Conservation (phyloP, 1,139 yeast genomes). For the Protomyces inundatus region DNA sequence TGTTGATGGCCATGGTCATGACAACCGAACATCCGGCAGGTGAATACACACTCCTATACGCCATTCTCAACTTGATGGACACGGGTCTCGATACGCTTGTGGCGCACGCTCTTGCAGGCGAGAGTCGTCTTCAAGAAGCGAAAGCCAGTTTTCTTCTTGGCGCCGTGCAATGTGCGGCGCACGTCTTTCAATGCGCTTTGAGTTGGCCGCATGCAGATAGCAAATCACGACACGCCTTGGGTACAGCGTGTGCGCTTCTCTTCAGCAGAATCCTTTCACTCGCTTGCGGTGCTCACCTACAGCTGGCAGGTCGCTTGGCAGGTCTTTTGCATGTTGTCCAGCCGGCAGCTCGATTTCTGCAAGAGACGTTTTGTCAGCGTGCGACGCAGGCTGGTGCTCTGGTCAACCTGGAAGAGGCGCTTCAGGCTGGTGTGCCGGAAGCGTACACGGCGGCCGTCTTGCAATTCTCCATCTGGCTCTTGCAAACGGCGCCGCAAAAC, state of each 20-base stretch:
- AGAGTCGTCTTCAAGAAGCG: neutral
- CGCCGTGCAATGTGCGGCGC: neutral
- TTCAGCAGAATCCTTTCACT: neutral
- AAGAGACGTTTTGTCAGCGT: neutral
- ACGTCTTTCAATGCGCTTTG: neutral
- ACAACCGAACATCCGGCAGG: slow-evolving; percentile 38
- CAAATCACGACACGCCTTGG: neutral
- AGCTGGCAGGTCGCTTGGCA: neutral
- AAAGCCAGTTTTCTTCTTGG: neutral
- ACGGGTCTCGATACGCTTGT: neutral
- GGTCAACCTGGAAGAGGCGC: neutral
- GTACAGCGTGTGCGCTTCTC: neutral
- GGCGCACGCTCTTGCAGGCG: neutral
- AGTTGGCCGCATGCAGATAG: neutral
- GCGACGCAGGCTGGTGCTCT: neutral
- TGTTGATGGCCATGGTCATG: slow-evolving; percentile 76
- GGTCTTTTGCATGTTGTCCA: neutral
- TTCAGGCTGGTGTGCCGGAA: neutral
- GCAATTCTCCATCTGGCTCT: neutral
- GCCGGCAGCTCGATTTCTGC: neutral
- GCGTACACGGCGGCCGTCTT: neutral
- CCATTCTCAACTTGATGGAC: neutral
- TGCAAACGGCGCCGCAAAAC: neutral
- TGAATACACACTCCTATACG: neutral
- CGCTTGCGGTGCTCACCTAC: neutral